phyloP scores from a whole-genome alignment of 2,329 filamentous ascomycete genomes.

The Arachnomyces sp. region DNA sequence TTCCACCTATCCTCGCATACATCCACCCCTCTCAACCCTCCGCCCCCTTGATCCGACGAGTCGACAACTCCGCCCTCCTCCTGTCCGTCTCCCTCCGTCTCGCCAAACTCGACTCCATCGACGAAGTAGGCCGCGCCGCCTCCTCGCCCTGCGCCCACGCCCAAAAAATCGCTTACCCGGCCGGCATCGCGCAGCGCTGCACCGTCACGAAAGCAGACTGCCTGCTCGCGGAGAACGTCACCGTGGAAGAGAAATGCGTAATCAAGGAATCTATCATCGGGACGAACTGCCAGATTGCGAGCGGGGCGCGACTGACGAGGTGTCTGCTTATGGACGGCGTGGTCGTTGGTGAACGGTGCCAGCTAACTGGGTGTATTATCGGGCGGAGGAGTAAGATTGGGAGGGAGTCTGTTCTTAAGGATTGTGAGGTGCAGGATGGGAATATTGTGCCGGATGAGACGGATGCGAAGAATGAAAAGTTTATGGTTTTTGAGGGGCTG shows the following conservation, averaged over 20 bases:
- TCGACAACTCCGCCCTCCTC: slow-evolving; percentile 77
- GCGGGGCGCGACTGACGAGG: slow-evolving; percentile 75
- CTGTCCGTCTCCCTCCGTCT: slow-evolving; percentile 75
- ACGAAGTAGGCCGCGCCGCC: slow-evolving; percentile 50
- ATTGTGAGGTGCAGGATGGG: slow-evolving; percentile 83
- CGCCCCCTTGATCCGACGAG: slow-evolving; percentile 67
- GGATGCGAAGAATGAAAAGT: slow-evolving; percentile 54
- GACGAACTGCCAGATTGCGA: slow-evolving; percentile 74
- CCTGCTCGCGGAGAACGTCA: slow-evolving; percentile 80
- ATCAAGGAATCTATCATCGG: slow-evolving; percentile 90
- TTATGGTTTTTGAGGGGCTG: slow-evolving; percentile 46
- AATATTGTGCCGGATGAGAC: slow-evolving; percentile 76
- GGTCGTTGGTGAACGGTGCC: slow-evolving; percentile 72
- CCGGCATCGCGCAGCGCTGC: slow-evolving; percentile 68
- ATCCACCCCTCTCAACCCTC: slow-evolving; percentile 51
- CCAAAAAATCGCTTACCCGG: slow-evolving; percentile 73
- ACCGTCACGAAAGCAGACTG: slow-evolving; percentile 77
- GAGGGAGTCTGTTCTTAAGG: slow-evolving; percentile 69
- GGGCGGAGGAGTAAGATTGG: slow-evolving; percentile 75
- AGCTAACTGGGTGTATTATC: slow-evolving; percentile 78
- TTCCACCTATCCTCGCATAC: slow-evolving; percentile 74
- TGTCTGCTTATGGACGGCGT: slow-evolving; percentile 92
- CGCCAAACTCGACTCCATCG: slow-evolving; percentile 65
- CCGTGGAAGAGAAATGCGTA: slow-evolving; percentile 78
- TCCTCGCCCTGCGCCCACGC: slow-evolving; percentile 68